Evolutionary conservation across 2,329 filamentous ascomycete genomes (phyloP).

Genomic region (Ceratocystis variospora): DNA sequence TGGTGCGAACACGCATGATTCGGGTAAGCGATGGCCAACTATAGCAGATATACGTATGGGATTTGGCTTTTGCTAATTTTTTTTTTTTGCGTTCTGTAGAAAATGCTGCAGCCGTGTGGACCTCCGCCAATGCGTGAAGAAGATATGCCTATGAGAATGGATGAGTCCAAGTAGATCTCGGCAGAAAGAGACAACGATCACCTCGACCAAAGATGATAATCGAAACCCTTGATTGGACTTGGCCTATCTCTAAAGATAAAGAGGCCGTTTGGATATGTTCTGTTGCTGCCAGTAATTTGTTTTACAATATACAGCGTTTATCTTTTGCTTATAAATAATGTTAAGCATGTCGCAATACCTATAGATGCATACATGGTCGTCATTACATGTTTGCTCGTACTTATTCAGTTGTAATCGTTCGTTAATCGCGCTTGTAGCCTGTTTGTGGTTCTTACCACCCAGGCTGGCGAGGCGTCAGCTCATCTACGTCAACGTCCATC

Average conservation of each 20-base stretch:
- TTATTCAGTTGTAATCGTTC: neutral
- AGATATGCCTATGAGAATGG: conserved; percentile 24
- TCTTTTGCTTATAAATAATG: too few species aligned
- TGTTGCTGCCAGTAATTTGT: too few species aligned
- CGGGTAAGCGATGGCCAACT: conserved; percentile 37
- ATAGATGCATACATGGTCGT: too few species aligned
- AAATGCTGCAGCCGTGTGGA: conserved; percentile 52
- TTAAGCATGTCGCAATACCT: too few species aligned
- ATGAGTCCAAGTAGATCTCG: conserved; percentile 13
- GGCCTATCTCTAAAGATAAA: too few species aligned
- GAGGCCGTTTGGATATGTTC: too few species aligned
- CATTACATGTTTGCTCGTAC: neutral
- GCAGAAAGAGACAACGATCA: neutral
- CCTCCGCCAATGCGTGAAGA: conserved; percentile 44
- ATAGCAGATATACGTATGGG: too few species aligned
- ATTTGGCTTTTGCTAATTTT: too few species aligned
- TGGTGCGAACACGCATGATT: conserved; percentile 66
- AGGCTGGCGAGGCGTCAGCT: neutral
- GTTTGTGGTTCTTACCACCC: neutral
- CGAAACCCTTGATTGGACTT: too few species aligned
- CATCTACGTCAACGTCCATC: conserved; percentile 21
- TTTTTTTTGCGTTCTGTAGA: conserved; percentile 29
- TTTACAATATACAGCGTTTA: too few species aligned
- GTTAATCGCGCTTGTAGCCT: neutral
- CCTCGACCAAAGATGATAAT: too few species aligned